phyloP scores from a whole-genome alignment of 2,329 filamentous ascomycete genomes.

The Pseudogymnoascus sp. region DNA sequence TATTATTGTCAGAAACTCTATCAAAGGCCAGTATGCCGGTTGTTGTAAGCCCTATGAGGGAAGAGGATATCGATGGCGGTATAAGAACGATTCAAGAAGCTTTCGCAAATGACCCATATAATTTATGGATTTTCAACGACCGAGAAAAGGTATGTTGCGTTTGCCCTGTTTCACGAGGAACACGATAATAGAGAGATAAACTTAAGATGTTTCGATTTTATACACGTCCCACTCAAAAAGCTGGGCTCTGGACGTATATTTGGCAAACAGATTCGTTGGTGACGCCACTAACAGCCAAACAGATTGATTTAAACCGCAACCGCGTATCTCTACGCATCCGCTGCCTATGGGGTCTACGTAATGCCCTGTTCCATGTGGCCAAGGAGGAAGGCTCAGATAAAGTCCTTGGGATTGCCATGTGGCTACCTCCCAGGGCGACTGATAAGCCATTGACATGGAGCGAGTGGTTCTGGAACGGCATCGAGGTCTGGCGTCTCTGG shows the following conservation, averaged over 20 bases:
- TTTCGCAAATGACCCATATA: conserved; percentile 60
- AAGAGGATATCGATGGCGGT: conserved; percentile 54
- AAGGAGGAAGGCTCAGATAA: conserved; percentile 46
- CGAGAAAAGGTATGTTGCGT: conserved; percentile 41
- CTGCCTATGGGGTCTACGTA: conserved; percentile 62
- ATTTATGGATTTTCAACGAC: conserved; percentile 56
- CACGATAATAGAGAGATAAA: not conserved
- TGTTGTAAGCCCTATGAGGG: conserved; percentile 46
- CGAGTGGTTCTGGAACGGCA: conserved; percentile 39
- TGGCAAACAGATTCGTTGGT: not conserved
- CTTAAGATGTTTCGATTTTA: not conserved
- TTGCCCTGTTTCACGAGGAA: not conserved
- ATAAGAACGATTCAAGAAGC: conserved; percentile 59
- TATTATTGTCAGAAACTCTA: not conserved
- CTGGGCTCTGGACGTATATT: not conserved
- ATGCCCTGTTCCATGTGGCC: conserved; percentile 62
- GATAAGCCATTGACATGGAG: conserved; percentile 48
- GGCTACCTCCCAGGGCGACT: conserved; percentile 51
- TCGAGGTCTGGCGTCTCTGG: conserved; percentile 58
- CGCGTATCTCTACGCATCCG: conserved; percentile 55
- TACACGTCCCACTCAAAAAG: not conserved
- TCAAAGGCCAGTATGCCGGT: conserved; percentile 38
- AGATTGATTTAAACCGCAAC: conserved; percentile 56
- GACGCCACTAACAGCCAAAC: conserved; percentile 11
- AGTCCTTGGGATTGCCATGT: conserved; percentile 65